Percentiles rank a stretch among this genome's conserved stretches.
Evolutionary conservation across 2,329 filamentous ascomycete genomes (phyloP).

Genomic region (Colletotrichum sp.): DNA sequence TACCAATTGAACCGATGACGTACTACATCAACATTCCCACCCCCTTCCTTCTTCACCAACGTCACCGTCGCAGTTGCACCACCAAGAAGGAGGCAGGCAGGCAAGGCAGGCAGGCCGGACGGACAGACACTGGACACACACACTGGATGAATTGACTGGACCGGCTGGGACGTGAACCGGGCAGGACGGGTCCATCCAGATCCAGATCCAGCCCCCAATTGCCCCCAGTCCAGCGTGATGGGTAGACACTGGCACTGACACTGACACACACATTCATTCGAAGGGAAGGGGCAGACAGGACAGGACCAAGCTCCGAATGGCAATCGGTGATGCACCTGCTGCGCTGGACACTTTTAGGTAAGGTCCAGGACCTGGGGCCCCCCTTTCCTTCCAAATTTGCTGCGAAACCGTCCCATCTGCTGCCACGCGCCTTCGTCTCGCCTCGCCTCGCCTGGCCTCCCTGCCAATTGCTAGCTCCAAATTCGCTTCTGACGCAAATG

Average conservation of each 20-base stretch:
- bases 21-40: conserved; percentile 11
- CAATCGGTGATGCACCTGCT: not conserved
- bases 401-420: not conserved
- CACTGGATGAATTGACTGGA: not conserved
- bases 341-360: not conserved
- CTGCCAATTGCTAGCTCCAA: not conserved
- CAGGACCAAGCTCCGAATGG: conserved; percentile 7
- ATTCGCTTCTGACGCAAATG: conserved; percentile 13
- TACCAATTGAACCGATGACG: conserved; percentile 8
- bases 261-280: not conserved
- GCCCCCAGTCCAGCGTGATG: not conserved
- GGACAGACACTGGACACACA: not conserved
- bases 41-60: conserved; percentile 13
- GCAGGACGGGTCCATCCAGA: not conserved
- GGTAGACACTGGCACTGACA: not conserved
- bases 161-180: not conserved
- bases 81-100: not conserved
- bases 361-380: not conserved
- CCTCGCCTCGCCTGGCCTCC: not conserved
- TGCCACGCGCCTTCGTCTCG: not conserved
- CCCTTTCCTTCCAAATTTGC: not conserved
- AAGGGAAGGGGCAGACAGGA: not conserved
- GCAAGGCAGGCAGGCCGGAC: too few species aligned
- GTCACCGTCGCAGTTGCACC: conserved; percentile 13
- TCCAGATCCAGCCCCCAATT: not conserved